A percentile compares a stretch with the other conserved stretches of the same genome.
phyloP scores from a whole-genome alignment of 73 alveolate species.

The Symbiodinium pilosum region DNA sequence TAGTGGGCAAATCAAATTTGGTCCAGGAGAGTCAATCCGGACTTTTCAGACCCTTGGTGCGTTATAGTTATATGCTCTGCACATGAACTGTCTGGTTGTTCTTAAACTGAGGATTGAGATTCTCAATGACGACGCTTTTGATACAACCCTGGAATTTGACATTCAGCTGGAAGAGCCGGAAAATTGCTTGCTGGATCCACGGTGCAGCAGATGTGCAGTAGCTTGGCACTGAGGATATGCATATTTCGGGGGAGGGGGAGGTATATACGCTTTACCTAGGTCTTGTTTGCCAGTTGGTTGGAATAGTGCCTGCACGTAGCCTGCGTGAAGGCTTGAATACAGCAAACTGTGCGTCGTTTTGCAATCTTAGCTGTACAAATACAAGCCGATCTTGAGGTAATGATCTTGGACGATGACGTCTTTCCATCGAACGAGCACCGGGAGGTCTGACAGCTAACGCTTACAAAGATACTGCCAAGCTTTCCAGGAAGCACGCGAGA shows the following conservation, averaged over 20 bases:
- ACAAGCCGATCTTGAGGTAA: slow-evolving; percentile 2
- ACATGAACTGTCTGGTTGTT: neutral
- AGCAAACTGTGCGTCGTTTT: neutral
- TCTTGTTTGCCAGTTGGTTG: neutral
- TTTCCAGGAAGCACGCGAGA: too few relatives aligned
- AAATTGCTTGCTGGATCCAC: slow-evolving; percentile 34
- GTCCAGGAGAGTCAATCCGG: slow-evolving; percentile 74
- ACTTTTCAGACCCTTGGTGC: slow-evolving; percentile 31
- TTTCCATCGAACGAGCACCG: slow-evolving; percentile 47
- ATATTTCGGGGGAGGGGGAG: neutral
- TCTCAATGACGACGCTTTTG: slow-evolving; percentile 39
- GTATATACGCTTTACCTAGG: too few relatives aligned
- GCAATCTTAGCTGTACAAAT: too few relatives aligned
- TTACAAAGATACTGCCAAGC: neutral
- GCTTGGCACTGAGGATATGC: slow-evolving; percentile 11
- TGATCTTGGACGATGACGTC: slow-evolving; percentile 55
- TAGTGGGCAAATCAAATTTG: neutral
- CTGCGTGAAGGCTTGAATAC: too few relatives aligned
- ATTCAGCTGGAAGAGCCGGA: slow-evolving; percentile 15
- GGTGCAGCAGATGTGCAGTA: neutral
- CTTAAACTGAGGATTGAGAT: neutral
- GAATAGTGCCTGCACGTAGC: neutral
- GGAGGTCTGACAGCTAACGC: neutral
- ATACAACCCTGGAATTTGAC: slow-evolving; percentile 59
- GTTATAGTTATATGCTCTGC: neutral